These are phyloP conservation scores for Lachancea lanzarotensis DNA, from an alignment of 805 yeast genomes.

Conservation along the genomic window DNA sequence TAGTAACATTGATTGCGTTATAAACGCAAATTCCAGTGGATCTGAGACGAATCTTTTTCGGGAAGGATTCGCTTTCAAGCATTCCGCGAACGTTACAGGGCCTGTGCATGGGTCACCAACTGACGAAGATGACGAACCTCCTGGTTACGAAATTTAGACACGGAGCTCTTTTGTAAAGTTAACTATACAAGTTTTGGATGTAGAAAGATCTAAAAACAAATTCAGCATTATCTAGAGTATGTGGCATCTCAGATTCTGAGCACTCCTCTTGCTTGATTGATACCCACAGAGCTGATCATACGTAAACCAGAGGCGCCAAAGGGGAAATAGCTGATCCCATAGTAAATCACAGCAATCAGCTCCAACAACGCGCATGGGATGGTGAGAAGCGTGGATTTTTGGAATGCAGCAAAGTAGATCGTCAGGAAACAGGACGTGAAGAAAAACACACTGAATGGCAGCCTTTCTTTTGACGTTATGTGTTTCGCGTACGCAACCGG, in stretches of 20 bases:
- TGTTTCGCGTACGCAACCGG: conserved; percentile 76
- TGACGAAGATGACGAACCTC: conserved; percentile 26
- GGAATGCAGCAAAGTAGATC: conserved; percentile 63
- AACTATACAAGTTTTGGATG: neutral
- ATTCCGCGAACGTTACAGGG: neutral
- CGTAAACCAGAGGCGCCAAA: conserved; percentile 78
- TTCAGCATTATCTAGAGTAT: too few species aligned
- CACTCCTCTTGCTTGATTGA: conserved; percentile 45
- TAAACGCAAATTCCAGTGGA: conserved; percentile 6
- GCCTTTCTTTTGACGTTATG: conserved; percentile 63
- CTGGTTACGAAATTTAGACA: conserved; percentile 29
- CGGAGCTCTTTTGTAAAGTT: neutral
- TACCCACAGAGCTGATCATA: conserved; percentile 51
- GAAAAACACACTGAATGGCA: conserved; percentile 74
- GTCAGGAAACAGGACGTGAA: conserved; percentile 77
- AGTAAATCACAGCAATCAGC: conserved; percentile 80
- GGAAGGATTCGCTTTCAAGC: conserved; percentile 1
- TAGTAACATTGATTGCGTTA: conserved; percentile 19
- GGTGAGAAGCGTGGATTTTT: conserved; percentile 67
- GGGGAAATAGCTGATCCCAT: conserved; percentile 89
- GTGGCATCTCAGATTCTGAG: conserved; percentile 17
- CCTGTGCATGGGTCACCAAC: conserved; percentile 1
- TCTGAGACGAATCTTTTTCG: neutral
- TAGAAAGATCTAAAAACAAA: too few species aligned
- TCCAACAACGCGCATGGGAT: conserved; percentile 70